Conservation (phyloP, 768 basidiomycete genomes). For the Leccinum subgranulosum region DNA sequence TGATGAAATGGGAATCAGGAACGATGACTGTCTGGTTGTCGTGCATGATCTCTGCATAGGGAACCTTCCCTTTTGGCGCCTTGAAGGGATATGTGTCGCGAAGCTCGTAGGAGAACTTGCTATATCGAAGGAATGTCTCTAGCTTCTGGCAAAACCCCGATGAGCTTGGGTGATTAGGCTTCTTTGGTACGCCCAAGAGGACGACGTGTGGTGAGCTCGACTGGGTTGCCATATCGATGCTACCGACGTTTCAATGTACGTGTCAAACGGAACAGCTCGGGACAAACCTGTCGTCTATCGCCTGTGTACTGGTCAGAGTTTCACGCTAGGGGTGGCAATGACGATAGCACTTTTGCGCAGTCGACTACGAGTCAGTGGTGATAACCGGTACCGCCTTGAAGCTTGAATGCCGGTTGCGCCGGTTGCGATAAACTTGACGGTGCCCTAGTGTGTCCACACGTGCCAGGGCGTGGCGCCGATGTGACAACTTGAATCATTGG, state of each 20-base stretch:
- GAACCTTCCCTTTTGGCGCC: slow-evolving; percentile 34
- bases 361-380: too few relatives aligned
- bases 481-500: too few relatives aligned
- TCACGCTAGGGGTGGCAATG: too few relatives aligned
- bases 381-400: too few relatives aligned
- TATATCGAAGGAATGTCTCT: slow-evolving; percentile 29
- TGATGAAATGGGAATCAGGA: slow-evolving; percentile 35
- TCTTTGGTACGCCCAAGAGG: slow-evolving; percentile 26
- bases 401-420: too few relatives aligned
- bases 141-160: slow-evolving; percentile 36
- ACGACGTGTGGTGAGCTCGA: slow-evolving; percentile 20
- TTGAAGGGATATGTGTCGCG: slow-evolving; percentile 22
- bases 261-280: background rate
- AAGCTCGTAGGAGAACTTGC: slow-evolving; percentile 26
- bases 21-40: slow-evolving; percentile 18
- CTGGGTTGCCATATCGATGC: slow-evolving; percentile 12
- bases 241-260: background rate
- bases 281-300: background rate
- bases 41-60: slow-evolving; percentile 30
- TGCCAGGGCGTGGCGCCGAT: too few relatives aligned
- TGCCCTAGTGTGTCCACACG: too few relatives aligned
- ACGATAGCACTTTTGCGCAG: too few relatives aligned
- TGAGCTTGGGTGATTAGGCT: slow-evolving; percentile 15
- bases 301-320: background rate
- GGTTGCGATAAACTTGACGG: too few relatives aligned